Conservation (phyloP, 345 rosid genomes). For the Diplotaxis tenuifolia region DNA sequence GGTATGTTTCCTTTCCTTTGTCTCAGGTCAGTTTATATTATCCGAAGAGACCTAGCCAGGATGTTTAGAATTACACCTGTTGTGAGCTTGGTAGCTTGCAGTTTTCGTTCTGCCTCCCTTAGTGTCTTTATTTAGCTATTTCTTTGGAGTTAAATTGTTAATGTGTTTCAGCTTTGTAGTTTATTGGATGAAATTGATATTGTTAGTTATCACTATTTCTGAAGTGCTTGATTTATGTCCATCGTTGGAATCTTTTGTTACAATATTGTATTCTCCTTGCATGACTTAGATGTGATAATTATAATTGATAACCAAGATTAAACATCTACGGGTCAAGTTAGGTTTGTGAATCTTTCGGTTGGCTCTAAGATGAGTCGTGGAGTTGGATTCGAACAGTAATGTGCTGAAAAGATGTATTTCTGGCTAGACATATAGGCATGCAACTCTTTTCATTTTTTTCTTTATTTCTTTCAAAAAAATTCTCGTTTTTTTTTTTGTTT, state of each 20-base stretch:
- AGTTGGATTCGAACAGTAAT: neutral
- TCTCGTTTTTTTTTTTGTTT: neutral
- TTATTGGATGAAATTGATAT: no score
- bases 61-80: neutral
- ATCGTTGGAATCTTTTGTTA: no score
- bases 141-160: neutral
- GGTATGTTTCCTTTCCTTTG: slow-evolving; percentile 38
- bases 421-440: neutral
- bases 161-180: neutral
- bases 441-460: neutral
- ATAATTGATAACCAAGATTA: neutral
- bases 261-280: no score
- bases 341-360: neutral
- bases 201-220: no score
- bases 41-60: neutral
- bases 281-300: neutral
- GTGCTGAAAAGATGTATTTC: neutral
- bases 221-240: no score
- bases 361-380: neutral
- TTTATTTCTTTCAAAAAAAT: neutral
- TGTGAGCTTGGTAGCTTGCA: slow-evolving; percentile 2
- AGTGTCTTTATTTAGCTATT: neutral
- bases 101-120: neutral
- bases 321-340: neutral
- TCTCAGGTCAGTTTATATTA: neutral